These are phyloP conservation scores for Zelonia costaricensis DNA, from an alignment of 208 protist genomes.

Conservation along the genomic window DNA sequence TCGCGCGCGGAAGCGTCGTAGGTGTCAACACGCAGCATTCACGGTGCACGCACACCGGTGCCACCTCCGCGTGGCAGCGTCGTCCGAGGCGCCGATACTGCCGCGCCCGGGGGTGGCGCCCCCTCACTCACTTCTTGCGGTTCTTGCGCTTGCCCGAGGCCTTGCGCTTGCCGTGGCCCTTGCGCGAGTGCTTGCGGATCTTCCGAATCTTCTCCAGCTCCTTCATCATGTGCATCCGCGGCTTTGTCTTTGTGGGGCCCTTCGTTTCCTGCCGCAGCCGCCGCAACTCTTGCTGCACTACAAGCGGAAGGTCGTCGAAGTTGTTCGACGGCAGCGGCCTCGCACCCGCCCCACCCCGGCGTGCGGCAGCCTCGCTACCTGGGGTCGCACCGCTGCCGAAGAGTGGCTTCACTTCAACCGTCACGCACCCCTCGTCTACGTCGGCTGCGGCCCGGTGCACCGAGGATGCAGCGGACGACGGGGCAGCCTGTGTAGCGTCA, in stretches of 20 bases:
- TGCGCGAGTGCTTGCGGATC: slow-evolving; percentile 85
- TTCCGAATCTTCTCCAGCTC: slow-evolving; percentile 88
- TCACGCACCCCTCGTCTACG: slow-evolving; percentile 57
- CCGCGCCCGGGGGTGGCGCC: no score
- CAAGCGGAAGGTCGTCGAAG: slow-evolving; percentile 78
- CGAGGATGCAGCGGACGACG: background rate
- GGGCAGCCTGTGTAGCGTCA: background rate
- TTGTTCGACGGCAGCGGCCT: slow-evolving; percentile 52
- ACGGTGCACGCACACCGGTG: no score
- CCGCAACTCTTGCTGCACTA: slow-evolving; percentile 78
- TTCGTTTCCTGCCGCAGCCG: slow-evolving; percentile 74
- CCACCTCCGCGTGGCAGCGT: no score
- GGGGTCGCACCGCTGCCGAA: no score
- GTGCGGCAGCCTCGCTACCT: no score
- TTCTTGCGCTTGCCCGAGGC: slow-evolving; percentile 86
- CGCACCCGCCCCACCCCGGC: background rate
- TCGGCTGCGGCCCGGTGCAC: no score
- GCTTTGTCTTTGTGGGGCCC: slow-evolving; percentile 68
- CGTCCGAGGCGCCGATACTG: no score
- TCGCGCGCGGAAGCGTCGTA: no score
- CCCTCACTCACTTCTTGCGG: slow-evolving; percentile 53
- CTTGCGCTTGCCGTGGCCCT: slow-evolving; percentile 89
- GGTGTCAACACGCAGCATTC: no score
- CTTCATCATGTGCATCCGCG: slow-evolving; percentile 77
- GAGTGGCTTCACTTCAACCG: slow-evolving; percentile 81